phyloP scores from a whole-genome alignment of 2,329 filamentous ascomycete genomes.

The Onygenales sp. region DNA sequence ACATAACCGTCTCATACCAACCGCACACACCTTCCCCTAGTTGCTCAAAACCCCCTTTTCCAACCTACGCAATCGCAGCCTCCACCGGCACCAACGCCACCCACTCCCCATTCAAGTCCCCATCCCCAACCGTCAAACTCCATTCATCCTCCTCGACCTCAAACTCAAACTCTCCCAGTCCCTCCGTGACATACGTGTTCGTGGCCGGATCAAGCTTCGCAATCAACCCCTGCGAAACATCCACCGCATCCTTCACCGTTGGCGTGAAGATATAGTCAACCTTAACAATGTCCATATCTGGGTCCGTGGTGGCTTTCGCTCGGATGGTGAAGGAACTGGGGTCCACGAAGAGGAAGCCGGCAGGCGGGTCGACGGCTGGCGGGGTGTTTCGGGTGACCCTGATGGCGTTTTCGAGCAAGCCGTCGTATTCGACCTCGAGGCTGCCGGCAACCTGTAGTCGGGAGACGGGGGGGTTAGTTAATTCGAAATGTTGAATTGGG shows the following conservation, averaged over 20 bases:
- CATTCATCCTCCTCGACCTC: conserved; percentile 11
- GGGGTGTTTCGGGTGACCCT: conserved; percentile 7
- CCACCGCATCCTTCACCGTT: conserved; percentile 5
- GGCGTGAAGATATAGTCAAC: conserved; percentile 11
- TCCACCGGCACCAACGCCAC: background rate
- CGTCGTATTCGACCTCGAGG: conserved; percentile 10
- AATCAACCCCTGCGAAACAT: conserved; percentile 4
- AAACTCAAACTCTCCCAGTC: conserved; percentile 12
- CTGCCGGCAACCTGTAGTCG: conserved; percentile 4
- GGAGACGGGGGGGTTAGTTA: too few species aligned
- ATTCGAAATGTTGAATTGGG: background rate
- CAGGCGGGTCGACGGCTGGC: conserved; percentile 1
- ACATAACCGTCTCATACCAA: too few species aligned
- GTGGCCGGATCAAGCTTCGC: conserved; percentile 10
- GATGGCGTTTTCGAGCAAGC: conserved; percentile 7
- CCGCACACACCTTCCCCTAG: too few species aligned
- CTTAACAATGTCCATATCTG: conserved; percentile 6
- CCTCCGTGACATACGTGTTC: conserved; percentile 6
- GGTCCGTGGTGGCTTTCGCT: conserved; percentile 2
- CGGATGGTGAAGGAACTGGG: conserved; percentile 7
- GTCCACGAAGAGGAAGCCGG: conserved; percentile 10
- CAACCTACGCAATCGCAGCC: background rate
- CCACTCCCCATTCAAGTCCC: conserved; percentile 12
- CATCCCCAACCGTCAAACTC: conserved; percentile 5
- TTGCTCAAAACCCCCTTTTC: too few species aligned